phyloP scores from a whole-genome alignment of 768 basidiomycete species.

The Leccinum subgranulosum region DNA sequence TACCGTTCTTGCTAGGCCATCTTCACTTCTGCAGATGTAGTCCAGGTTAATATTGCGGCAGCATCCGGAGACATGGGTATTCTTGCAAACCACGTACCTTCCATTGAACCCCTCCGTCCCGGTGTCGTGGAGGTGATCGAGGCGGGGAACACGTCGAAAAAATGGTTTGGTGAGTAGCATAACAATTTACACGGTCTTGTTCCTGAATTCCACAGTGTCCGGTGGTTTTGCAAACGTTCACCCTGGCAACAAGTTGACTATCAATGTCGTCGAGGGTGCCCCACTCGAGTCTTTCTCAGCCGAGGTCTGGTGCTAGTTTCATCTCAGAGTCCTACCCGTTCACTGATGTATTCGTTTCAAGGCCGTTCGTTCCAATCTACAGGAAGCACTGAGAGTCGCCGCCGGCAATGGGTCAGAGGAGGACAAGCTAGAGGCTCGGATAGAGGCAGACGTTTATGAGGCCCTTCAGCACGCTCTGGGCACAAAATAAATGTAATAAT shows the following conservation, averaged over 20 bases:
- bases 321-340: background rate
- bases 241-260: slow-evolving; percentile 93
- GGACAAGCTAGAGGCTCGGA: slow-evolving; percentile 88
- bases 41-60: slow-evolving; percentile 93
- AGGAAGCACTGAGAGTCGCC: slow-evolving; percentile 82
- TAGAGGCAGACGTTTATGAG: slow-evolving; percentile 97
- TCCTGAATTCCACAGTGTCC: slow-evolving; percentile 58
- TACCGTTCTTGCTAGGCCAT: slow-evolving; percentile 58
- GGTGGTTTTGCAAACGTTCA: slow-evolving; percentile 98
- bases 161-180: slow-evolving; percentile 86
- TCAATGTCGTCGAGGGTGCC: slow-evolving; percentile 97
- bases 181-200: background rate
- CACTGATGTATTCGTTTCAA: slow-evolving; percentile 32
- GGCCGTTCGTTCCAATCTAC: slow-evolving; percentile 87
- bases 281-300: slow-evolving; percentile 85
- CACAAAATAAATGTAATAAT: slow-evolving; percentile 36
- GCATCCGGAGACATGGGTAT: slow-evolving; percentile 99
- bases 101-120: slow-evolving; percentile 93
- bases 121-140: slow-evolving; percentile 96
- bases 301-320: slow-evolving; percentile 56
- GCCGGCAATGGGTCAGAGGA: slow-evolving; percentile 85
- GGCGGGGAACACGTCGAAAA: slow-evolving; percentile 71
- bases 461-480: slow-evolving; percentile 83
- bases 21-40: slow-evolving; percentile 86
- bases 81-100: slow-evolving; percentile 96